Evolutionary conservation across 208 protist genomes (phyloP), one percentile per base, ranked within the genome.

Genomic region (Balamuthia mandrillaris): DNA sequence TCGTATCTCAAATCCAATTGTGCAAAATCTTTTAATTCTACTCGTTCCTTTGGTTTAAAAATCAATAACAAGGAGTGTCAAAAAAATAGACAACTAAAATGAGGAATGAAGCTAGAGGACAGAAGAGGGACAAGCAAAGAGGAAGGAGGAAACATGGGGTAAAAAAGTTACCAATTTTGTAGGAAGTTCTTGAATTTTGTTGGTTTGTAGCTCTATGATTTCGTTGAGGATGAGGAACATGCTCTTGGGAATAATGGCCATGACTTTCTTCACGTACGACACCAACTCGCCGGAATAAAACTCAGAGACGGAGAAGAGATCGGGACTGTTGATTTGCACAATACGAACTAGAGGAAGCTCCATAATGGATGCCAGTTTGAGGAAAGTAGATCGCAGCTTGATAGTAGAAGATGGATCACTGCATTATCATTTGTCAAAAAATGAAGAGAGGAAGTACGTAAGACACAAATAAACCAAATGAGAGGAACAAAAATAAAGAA

Each of bases 201-300:
- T 84, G 0, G 95, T 98, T 41, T 98, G 93, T 29, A 99, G 87
- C 24, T 95, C 85, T 84, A 98, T 97, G 49, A 99, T 96, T 44
- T 96, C 90, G 56, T 96, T 93, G 39, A 99, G 93, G 10, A 97
- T 92, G 29, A 94, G 84, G 86, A 99, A 99, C 85, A 99, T 97
- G 49, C 89, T 92, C 6, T 91, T 93, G 18, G 97, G 98, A 52
- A 99, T 97, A 31, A 99, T 93, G 68, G 98, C 95, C 42, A 99
- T 90, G 35, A 99, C 97, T 27, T 92, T 63, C 21, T 42, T 31
- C 12, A 84, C 58, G 33, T 56, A 72, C 18, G 60, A 70, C 35
- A 84, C 54, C 12, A 84, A 42, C 58, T 51, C 42, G 42, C 54
- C 54, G 16, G 61, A 84, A 29, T 74, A 84, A 58, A 72, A 81